Conservation (phyloP, 768 basidiomycete genomes). For the Phlebiopsis flavidoalba region DNA sequence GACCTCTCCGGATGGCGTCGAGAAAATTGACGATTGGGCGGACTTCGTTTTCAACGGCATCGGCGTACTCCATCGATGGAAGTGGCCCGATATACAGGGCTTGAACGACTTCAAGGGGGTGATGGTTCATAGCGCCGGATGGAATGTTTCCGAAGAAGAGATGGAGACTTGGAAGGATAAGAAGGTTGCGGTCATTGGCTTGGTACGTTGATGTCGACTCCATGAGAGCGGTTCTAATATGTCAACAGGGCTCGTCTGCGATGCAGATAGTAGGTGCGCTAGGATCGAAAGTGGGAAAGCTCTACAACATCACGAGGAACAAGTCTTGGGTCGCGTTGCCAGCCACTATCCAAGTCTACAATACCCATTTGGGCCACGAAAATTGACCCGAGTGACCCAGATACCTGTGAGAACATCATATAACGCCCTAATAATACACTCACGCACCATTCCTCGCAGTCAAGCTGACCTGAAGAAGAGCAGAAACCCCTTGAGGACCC, state of each 20-base stretch:
- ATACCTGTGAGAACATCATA: neutral
- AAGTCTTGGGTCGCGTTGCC: constrained; percentile 51
- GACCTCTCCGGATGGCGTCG: neutral
- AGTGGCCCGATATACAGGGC: constrained; percentile 63
- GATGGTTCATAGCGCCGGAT: constrained; percentile 58
- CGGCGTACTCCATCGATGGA: constrained; percentile 51
- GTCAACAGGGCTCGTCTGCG: constrained; percentile 50
- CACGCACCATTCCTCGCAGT: constrained; percentile 24
- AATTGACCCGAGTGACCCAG: neutral
- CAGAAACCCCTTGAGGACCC: constrained; percentile 43
- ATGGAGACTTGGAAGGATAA: constrained; percentile 47
- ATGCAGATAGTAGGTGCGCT: constrained; percentile 55
- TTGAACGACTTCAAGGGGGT: constrained; percentile 51
- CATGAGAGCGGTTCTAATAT: neutral
- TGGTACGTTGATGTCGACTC: constrained; percentile 30
- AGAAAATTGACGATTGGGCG: constrained; percentile 44
- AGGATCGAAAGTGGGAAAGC: constrained; percentile 43
- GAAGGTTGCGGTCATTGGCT: constrained; percentile 52
- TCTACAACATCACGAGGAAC: constrained; percentile 52
- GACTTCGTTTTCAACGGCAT: constrained; percentile 53
- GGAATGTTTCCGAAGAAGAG: constrained; percentile 43
- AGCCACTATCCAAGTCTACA: neutral
- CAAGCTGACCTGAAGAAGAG: constrained; percentile 47
- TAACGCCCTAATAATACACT: neutral
- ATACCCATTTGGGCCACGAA: neutral